Percentiles rank a stretch among this genome's conserved stretches.
Conservation (phyloP, 2,329 filamentous ascomycete genomes). For the Epichloe scottii region DNA sequence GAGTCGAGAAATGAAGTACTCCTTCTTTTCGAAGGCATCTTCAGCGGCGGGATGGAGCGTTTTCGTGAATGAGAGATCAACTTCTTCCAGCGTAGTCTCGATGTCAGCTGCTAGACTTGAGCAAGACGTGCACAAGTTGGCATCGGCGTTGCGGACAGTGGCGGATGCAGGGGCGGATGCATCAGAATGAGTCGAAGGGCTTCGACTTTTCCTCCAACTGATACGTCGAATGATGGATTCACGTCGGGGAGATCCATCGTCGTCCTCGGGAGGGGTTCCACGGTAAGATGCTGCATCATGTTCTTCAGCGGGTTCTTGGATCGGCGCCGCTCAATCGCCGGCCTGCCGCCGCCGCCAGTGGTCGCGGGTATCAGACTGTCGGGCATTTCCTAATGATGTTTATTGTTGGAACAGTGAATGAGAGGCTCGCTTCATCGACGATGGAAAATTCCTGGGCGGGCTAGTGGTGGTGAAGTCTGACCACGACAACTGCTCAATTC, state of each 20-base stretch:
- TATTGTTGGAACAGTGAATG: background rate
- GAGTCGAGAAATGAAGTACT: slow-evolving; percentile 17
- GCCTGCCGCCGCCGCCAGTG: slow-evolving; percentile 12
- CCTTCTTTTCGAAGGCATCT: slow-evolving; percentile 20
- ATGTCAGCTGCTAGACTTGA: slow-evolving; percentile 21
- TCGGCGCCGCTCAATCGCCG: slow-evolving; percentile 17
- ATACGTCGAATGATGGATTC: slow-evolving; percentile 23
- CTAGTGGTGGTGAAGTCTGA: too few species aligned
- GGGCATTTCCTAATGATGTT: slow-evolving; percentile 11
- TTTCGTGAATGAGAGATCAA: slow-evolving; percentile 18
- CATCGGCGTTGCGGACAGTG: slow-evolving; percentile 16
- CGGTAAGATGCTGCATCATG: slow-evolving; percentile 26
- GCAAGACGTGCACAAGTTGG: slow-evolving; percentile 19
- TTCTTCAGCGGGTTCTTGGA: slow-evolving; percentile 23
- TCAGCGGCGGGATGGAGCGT: slow-evolving; percentile 17
- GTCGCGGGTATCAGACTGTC: slow-evolving; percentile 16
- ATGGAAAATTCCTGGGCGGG: background rate
- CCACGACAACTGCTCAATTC: too few species aligned
- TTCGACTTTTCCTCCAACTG: slow-evolving; percentile 24
- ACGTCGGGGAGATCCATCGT: slow-evolving; percentile 16
- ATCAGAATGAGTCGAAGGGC: slow-evolving; percentile 23
- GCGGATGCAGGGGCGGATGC: slow-evolving; percentile 8
- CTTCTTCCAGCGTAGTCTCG: slow-evolving; percentile 19
- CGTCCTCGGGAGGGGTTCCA: slow-evolving; percentile 18
- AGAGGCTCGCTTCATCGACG: background rate